Evolutionary conservation across 768 basidiomycete genomes (phyloP).

Genomic region (Naganishia vaughanmartiniae): DNA sequence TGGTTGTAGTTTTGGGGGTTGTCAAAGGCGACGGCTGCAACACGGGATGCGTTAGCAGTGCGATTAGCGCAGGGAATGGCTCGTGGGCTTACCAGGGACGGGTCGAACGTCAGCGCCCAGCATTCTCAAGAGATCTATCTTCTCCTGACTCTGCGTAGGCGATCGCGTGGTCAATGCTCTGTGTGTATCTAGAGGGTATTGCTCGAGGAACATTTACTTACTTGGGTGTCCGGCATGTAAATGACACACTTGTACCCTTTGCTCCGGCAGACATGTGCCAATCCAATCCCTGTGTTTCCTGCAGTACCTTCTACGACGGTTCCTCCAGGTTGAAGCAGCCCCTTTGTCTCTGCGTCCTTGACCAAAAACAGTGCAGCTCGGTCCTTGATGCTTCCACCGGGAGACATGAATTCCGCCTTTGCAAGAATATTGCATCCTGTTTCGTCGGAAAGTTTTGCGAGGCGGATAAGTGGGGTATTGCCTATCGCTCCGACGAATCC

Average conservation of each 20-base stretch:
- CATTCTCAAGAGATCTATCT: conserved; percentile 96
- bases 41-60: background rate
- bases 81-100: conserved; percentile 60
- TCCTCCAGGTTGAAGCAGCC: conserved; percentile 86
- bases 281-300: conserved; percentile 94
- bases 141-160: conserved; percentile 77
- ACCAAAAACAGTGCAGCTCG: conserved; percentile 89
- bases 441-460: conserved; percentile 75
- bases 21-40: conserved; percentile 77
- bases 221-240: conserved; percentile 96
- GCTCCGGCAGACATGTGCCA: conserved; percentile 78
- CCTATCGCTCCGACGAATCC: conserved; percentile 83
- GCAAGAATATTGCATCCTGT: conserved; percentile 81
- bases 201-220: conserved; percentile 41
- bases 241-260: conserved; percentile 96
- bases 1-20: conserved; percentile 97
- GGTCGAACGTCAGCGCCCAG: conserved; percentile 94
- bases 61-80: background rate
- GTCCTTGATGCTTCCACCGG: conserved; percentile 96
- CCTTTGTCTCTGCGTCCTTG: conserved; percentile 77
- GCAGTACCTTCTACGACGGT: conserved; percentile 98
- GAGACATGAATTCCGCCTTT: conserved; percentile 99
- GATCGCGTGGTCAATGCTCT: background rate
- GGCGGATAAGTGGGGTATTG: conserved; percentile 85
- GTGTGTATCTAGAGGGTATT: background rate